Base-by-base conservation (phyloP, 306 rosid species). In the Oxytropis ochrocephala region DNA sequence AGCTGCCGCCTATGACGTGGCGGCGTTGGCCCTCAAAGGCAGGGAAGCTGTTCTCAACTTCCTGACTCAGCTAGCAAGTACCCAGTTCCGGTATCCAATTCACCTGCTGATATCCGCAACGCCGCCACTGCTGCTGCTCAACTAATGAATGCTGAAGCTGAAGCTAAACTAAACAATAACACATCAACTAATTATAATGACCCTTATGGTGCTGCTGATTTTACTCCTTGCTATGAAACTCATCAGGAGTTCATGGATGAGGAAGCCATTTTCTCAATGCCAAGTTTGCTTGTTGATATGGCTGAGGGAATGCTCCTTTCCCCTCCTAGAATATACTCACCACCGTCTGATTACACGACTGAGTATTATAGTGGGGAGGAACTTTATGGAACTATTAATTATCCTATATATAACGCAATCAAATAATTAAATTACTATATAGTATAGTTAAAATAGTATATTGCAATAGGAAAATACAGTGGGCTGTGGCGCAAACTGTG, bases 301-400 rank as follows among this genome's bases (percentile, higher is more conserved):
- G 98, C 98, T 2, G 90, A 81, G 77, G 98, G 97, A 77, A 88
- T 94, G 98, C 67, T 94, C 46, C 67, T 94, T 32, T 82, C 98
- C 6, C 98, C 98, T 2, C 98, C 98, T 4, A 81, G 94, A 77
- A 85, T 94, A 61, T 80, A 32, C 55, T 64, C 90, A 0, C 79
- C 85, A 30, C 82, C 38, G 0, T 70, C 91, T 0, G 81, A 86
- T 9, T 53, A 82, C 63, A 79, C 80, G 6, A 67, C 81, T 8
- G 91, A 77, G 16, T 59, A 71, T 16, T 51, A 71, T 54, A 75
- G 67, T 2, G 76, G 68, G 87, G 81, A 17, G 91, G 78, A 11
- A 76, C 48, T 67, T 79, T 94, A 38, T 94, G 98, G 98, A 84
- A 70, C 83, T 84, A 85, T 60, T 61, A 38, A 19, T 80, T 24